Evolutionary conservation across 2,329 filamentous ascomycete species (phyloP), one percentile per base, ranked within the genome.

Genomic region (Xylariaceae sp.): DNA sequence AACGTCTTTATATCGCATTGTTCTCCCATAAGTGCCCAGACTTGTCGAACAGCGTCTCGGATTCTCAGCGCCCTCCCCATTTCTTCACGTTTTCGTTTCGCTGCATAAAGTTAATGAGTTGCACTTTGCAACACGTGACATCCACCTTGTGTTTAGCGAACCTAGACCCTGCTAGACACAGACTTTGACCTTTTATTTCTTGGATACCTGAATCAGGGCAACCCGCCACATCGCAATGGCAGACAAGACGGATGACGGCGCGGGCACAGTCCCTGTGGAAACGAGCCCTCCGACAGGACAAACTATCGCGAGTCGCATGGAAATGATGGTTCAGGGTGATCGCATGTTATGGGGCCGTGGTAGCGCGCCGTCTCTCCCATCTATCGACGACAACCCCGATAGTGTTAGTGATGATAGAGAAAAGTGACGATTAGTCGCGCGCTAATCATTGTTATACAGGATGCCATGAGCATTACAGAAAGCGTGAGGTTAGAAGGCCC

Each of bases 291-390:
- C 41, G 28, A 18, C 7, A 28, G 22, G 7, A 28, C 22, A 17
- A 14, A 13, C 34, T 16, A 14, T 44, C 7, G 43, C 22, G 22
- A 33, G 40, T 34, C 31, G 22, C 18, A 39, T 48, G 40, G 42
- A 36, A 16, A 48, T 36, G 31, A 34, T 59, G 52, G 42, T 19
- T 36, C 47, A 50, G 13, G 38, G 51, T 31, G 16, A 48, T 31
- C 40, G 40, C 14, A 48, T 63, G 33, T 62, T 61, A n/a, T 64
- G 63, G 63, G 63, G 57, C 22, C 58, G 48, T 17, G 56, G 58
- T 2, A 63, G 61, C 39, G 59, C 54, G 33, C 58, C 60, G 3
- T 63, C 63, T 1, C 47, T 64, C n/a, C 63, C 63, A 28, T 63
- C 61, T 7, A 51, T 64, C 33, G 61, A 64, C 38, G 54, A 58